Percentiles rank a stretch among this genome's conserved stretches.
Conservation (phyloP, 2,329 filamentous ascomycete species). For the Tolypocladium tropicale region DNA sequence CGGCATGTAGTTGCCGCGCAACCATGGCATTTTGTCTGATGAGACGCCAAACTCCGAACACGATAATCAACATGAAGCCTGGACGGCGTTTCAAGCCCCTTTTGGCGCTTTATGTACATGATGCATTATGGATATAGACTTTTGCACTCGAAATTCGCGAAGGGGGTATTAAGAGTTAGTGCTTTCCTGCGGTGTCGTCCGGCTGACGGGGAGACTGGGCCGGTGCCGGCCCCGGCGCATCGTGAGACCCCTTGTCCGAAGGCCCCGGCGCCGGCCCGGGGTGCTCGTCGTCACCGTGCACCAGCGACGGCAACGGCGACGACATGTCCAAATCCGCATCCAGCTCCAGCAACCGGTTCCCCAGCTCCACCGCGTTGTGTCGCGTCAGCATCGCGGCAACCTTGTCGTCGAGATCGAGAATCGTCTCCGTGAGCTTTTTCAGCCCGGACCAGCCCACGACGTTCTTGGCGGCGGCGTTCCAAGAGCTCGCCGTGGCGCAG, state of each 20-base stretch:
- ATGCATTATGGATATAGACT: neutral
- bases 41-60: too few relatives aligned
- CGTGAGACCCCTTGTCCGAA: neutral
- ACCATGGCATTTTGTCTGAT: too few relatives aligned
- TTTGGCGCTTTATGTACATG: neutral
- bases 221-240: neutral
- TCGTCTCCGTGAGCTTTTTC: slow-evolving; percentile 12
- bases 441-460: slow-evolving; percentile 24
- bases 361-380: slow-evolving; percentile 8
- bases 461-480: slow-evolving; percentile 25
- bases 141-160: neutral
- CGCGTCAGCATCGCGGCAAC: slow-evolving; percentile 12
- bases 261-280: neutral
- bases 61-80: too few relatives aligned
- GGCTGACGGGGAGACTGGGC: neutral
- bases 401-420: slow-evolving; percentile 16
- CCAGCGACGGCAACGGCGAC: neutral
- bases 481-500: slow-evolving; percentile 24
- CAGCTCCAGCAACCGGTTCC: slow-evolving; percentile 7
- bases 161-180: neutral
- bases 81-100: neutral
- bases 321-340: slow-evolving; percentile 3
- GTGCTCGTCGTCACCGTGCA: neutral
- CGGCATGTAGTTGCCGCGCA: too few relatives aligned
- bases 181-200: neutral